Base-by-base conservation (phyloP, 176 grass and related monocot species). In the Musa schizocarpa region DNA sequence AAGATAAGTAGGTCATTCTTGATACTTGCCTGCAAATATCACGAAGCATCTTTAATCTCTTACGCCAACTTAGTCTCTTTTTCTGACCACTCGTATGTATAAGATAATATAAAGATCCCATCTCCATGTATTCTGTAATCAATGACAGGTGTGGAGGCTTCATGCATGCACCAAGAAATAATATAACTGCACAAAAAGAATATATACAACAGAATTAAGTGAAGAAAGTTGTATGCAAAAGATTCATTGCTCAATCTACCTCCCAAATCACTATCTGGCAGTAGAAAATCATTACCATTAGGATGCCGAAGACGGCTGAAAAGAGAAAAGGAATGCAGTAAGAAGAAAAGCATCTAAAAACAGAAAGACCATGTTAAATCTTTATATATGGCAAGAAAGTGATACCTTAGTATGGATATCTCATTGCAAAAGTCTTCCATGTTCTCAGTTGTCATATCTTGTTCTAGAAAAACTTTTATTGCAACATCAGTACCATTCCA, bases 341-440 rank as follows among this genome's bases (percentile, higher is more conserved):
- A 81, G 80, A 2, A 43, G 34, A 74, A 12, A 78, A 11, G 84
- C 26, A 73, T 13, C 6, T 76, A 54, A 43, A 78, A 65, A 73
- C 16, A 57, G 21, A 64, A 63, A 65, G 65, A 81, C 66, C 23
- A 85, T 76, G 24, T 21, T 49, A 77, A 74, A 34, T 54, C 58
- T 53, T 56, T 43, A 17, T 25, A 52, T 67, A 77, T 78, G 25
- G 25, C 68, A 75, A 79, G 74, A 13, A 78, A 23, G 23, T 65
- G 82, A 74, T 81, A 99, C 95, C 90, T 91, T 65, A 99, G 84
- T 85, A 99, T 91, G 52, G 90, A 99, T 74, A 99, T 92, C 85
- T 99, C 90, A 26, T 99, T 94, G 84, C 95, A 99, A 77, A 94
- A 99, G 85, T 99, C 95, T 89, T 99, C 87, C 90, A 99, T 93